Evolutionary conservation across 2,329 filamentous ascomycete species (phyloP).

Genomic region (Arthroderma sp.): DNA sequence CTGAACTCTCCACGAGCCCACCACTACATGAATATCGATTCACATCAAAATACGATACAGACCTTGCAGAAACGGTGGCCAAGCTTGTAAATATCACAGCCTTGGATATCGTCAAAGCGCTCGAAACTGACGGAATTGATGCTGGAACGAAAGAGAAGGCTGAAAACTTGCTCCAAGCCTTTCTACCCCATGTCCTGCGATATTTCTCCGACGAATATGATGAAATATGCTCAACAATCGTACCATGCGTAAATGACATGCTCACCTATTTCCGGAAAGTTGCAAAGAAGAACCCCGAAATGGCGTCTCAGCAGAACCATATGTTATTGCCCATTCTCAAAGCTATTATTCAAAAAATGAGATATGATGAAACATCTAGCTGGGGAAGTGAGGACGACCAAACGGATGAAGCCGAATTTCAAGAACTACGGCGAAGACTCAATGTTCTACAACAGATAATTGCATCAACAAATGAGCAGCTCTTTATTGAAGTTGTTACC

Average conservation of each 20-base stretch:
- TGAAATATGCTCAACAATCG: constrained; percentile 91
- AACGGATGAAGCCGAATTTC: constrained; percentile 94
- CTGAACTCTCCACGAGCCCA: constrained; percentile 72
- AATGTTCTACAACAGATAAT: constrained; percentile 88
- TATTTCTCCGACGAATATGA: constrained; percentile 98
- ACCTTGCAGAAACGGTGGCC: constrained; percentile 86
- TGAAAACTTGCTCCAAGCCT: constrained; percentile 68
- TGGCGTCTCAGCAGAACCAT: constrained; percentile 62
- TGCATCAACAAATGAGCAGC: constrained; percentile 70
- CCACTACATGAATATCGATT: constrained; percentile 65
- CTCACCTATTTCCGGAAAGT: constrained; percentile 81
- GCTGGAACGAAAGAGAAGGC: constrained; percentile 59
- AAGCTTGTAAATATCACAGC: constrained; percentile 89
- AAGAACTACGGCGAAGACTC: constrained; percentile 79
- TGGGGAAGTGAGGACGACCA: constrained; percentile 94
- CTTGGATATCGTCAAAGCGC: constrained; percentile 71
- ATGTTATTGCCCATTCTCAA: constrained; percentile 83
- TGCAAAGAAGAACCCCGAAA: constrained; percentile 47
- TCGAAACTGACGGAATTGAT: constrained; percentile 55
- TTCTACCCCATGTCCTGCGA: constrained; percentile 74
- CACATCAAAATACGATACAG: constrained; percentile 82
- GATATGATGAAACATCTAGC: constrained; percentile 84
- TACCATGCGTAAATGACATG: constrained; percentile 83
- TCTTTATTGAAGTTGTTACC: constrained; percentile 82
- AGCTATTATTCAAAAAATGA: constrained; percentile 89